Evolutionary conservation across 257 asterid species (phyloP), one percentile per base, ranked within the genome.

Genomic region (Solanum bukasovii): DNA sequence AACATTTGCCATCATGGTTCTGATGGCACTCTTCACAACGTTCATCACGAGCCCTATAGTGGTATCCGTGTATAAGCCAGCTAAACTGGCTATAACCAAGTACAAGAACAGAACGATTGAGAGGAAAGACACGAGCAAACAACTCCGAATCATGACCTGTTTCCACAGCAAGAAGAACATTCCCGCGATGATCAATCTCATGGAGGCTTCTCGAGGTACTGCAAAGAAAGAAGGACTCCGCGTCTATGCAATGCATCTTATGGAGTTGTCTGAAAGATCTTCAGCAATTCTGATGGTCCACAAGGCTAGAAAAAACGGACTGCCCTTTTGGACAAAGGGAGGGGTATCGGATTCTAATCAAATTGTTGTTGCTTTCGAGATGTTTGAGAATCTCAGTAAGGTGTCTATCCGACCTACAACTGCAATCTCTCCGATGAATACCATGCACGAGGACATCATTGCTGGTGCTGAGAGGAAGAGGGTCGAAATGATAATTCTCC

Each of bases 21-120:
- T 94, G 31, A 94, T 94, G 97, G 97, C 97, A 9, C 56, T 94
- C 59, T 92, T 94, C 91, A 94, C 97, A 0, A 92, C 95, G 7
- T 93, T 94, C 75, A 91, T 94, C 11, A 94, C 96, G 0, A 91
- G 93, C 0, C 97, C 97, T 0, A 74, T 86, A 1, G 95, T 93
- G 1, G 73, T 88, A 35, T 72, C 91, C 9, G 59, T 91, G n/a
- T 94, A 93, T 89, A 92, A 91, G 90, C 97, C 97, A 0, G 95
- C 95, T 9, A 90, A 91, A 13, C 46, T 86, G 72, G 92, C 93
- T 2, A 72, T 2, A 56, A 18, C 90, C 0, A 89, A 90, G 9
- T 93, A 93, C 87, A 93, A 91, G 85, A 87, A 91, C 87, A 75
- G 92, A 42, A 93, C 92, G 0, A 90, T 94, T 3, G 91, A 94